Conservation (phyloP, 306 rosid species). For the Corylus americana region DNA sequence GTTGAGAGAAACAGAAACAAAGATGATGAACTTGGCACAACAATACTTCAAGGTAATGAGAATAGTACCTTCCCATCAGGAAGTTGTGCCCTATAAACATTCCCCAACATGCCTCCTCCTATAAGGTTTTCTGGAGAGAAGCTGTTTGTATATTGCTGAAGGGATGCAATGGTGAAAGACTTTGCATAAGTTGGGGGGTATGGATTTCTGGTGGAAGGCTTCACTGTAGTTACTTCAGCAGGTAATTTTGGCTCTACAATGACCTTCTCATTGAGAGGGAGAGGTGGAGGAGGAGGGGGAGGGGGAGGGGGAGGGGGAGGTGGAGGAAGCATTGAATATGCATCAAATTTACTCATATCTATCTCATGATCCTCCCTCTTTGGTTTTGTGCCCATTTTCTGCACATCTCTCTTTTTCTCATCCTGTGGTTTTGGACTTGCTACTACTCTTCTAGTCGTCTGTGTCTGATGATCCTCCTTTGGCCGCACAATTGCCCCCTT, state of each 20-base stretch:
- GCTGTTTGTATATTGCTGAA: conserved; percentile 94
- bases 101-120: conserved; percentile 92
- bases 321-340: conserved; percentile 34
- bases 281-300: conserved; percentile 45
- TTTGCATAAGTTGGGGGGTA: conserved; percentile 52
- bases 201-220: conserved; percentile 44
- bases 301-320: conserved; percentile 32
- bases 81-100: conserved; percentile 85
- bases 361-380: conserved; percentile 53
- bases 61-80: conserved; percentile 85
- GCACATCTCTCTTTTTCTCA: conserved; percentile 49
- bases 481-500: conserved; percentile 51
- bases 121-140: conserved; percentile 84
- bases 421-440: conserved; percentile 54
- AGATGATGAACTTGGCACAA: background rate
- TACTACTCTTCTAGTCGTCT: conserved; percentile 46
- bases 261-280: conserved; percentile 55
- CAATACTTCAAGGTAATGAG: background rate
- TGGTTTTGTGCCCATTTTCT: conserved; percentile 42
- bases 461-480: conserved; percentile 50
- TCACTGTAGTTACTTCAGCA: conserved; percentile 35
- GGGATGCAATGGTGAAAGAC: conserved; percentile 79
- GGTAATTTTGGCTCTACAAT: conserved; percentile 54
- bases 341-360: conserved; percentile 49
- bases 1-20: background rate